Evolutionary conservation across 2,329 filamentous ascomycete genomes (phyloP).

Genomic region (Fusarium goolgardi): DNA sequence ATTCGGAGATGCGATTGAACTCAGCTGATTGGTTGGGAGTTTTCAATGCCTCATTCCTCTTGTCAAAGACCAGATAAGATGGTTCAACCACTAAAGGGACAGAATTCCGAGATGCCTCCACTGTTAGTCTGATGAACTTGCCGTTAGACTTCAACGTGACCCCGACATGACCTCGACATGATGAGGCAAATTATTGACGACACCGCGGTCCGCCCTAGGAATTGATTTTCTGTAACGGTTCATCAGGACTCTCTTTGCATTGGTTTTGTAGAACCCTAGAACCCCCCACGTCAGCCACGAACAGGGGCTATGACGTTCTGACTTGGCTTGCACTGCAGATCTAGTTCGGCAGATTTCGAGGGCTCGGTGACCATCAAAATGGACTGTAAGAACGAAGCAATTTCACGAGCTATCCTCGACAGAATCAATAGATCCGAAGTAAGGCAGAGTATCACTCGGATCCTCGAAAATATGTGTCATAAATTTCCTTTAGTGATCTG

Average conservation of each 20-base stretch:
- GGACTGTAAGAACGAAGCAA: constrained; percentile 11
- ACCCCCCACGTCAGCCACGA: constrained; percentile 30
- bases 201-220: constrained; percentile 22
- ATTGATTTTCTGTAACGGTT: constrained; percentile 28
- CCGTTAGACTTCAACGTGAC: constrained; percentile 9
- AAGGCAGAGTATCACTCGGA: constrained; percentile 5
- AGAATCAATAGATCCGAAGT: constrained; percentile 10
- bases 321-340: constrained; percentile 36
- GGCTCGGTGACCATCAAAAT: constrained; percentile 10
- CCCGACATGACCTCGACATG: constrained; percentile 25
- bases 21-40: constrained; percentile 31
- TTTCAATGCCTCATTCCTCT: constrained; percentile 22
- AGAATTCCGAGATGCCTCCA: background rate
- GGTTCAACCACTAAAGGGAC: constrained; percentile 5
- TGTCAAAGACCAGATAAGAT: constrained; percentile 24
- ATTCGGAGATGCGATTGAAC: constrained; percentile 24
- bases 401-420: constrained; percentile 13
- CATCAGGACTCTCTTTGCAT: constrained; percentile 22
- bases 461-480: constrained; percentile 37
- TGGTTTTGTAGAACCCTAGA: constrained; percentile 8
- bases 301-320: constrained; percentile 42
- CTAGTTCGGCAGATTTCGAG: constrained; percentile 19
- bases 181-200: constrained; percentile 37
- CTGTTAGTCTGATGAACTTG: constrained; percentile 2
- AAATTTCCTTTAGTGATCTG: constrained; percentile 21